Evolutionary conservation across 177 flowering plant species (phyloP), one percentile per base, ranked within the genome.

Genomic region (Vitis hybrid): DNA sequence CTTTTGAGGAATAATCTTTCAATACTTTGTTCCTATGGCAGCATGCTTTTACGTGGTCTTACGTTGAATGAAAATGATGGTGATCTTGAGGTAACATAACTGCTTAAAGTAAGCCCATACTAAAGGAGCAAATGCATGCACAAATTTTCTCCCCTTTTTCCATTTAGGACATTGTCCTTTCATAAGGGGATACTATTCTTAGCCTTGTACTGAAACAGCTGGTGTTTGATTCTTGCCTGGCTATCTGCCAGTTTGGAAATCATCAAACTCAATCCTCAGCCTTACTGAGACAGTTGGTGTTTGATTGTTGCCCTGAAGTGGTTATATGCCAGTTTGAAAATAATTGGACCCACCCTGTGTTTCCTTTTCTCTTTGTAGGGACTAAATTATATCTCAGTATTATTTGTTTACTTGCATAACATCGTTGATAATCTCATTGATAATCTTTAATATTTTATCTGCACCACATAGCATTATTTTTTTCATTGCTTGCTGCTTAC

Each of bases 31-130:
- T 71, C 68, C 32, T 71, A 0, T 83, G 70, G 70, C 98, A 95
- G 99, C 78, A 87, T 91, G 93, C 89, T 95, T 30, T 76, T 95
- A 69, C 90, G 70, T 65, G 97, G 98, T 67, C 91, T 96, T 74
- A 81, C 89, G 56, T 66, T 78, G 76, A 78, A 81, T 75, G 97
- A 92, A 77, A 83, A 66, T 67, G 91, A 85, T 75, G 90, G 88
- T 50, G 97, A 93, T 78, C 95, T 93, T 72, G 97, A 96, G 99
- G 99, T 96, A 85, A 77, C 34, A 10, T 26, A 10, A 56, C 45
- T 72, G 17, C 56, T 55, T 51, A 57, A 55, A 64, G 34, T 66
- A n/a, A 26, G 9, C n/a, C 12, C 30, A 26, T 40, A 40, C 1
- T 40, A 7, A 40, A 40, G 45, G 45, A 40, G 45, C 40, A 34